Evolutionary conservation across 1,284 basidiomycete genomes (phyloP), one percentile per base, ranked within the genome.

Genomic region (Moniliophthora roreri): DNA sequence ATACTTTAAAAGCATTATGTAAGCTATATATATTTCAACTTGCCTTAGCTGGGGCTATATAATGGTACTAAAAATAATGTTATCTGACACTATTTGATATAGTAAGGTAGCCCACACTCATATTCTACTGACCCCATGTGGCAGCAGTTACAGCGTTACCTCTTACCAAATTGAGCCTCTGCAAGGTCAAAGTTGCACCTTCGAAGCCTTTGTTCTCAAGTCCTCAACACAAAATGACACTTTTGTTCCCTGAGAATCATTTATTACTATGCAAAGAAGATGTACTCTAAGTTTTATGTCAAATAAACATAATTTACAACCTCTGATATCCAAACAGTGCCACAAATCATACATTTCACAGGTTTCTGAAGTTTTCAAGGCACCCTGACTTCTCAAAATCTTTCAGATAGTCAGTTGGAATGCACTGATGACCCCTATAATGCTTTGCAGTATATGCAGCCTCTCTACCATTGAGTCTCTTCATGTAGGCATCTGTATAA

Each of bases 401-500:
- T 13, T 26, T 9, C 46, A 53, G 16, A 24, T 53, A 53, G 23
- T 53, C 51, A 16, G 18, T 53, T 15, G 51, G 51, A 38, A 53
- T 53, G 8, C 34, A 20, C 34, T 38, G 34, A 18, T 53, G 44
- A 36, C 51, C 36, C 1, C 51, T 35, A 20, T 53, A 53, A 10
- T 23, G 2, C 18, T 48, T 53, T 16, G 46, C 44, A 13, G 46
- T 39, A 40, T 53, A 53, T 40, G 51, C 44, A 13, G 51, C 51
- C 26, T 53, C 51, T 7, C 45, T 44, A 13, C 51, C 51, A 35
- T 46, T 48, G 21, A 53, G 15, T 26, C 51, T 44, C 36, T 52
- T 48, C 5, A 45, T 21, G 18, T 52, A 52, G 13, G 51, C 51
- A 53, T 53, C 52, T 11, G 52, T 39, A 28, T 53, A 53, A 5